Base-by-base conservation (phyloP, 2,329 filamentous ascomycete species). In the Alternaria gaisen region DNA sequence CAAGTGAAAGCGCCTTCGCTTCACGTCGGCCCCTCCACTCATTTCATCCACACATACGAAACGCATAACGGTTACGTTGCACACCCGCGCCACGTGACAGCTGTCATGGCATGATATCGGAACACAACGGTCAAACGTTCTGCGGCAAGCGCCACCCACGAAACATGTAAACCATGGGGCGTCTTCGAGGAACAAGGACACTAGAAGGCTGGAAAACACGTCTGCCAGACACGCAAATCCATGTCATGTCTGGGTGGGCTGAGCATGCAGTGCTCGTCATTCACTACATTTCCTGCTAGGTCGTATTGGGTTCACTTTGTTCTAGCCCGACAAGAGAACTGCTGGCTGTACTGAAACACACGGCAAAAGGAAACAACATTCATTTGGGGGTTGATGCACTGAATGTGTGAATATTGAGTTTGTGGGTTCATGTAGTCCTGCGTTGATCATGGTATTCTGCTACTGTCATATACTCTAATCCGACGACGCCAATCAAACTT, bases 1-100 rank as follows among this genome's bases (percentile, higher is more conserved):
- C 9, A 73, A 70, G 55, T 67, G 70, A 63, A 56, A 50, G 68
- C 10, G 12, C 20, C 38, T 47, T 41, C 43, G 32, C 11, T 32
- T 10, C 30, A 3, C 46, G 36, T 51, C 43, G 36, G 46, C 36
- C 30, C 28, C 20, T 16, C 52, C 43, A 24, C 56, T 48, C 58
- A 30, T 16, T 50, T 53, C 44, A 34, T 53, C 48, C 34, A 24
- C 16, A 20, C n/a, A 22, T 10, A 14, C 46, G 28, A 36, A 22
- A 54, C 12, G n/a, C 46, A 54, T 30, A 7, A 28, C 38, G 8
- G 32, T 32, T 24, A 44, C 22, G 41, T n/a, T 20, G 20, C 53
- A n/a, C 16, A 9, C 30, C 16, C 32, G 44, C 38, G 28, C 26
- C 40, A 46, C 43, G 36, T 34, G 44, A 44, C 44, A 51, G 10